A percentile compares a stretch with the other conserved stretches of the same genome.
These are phyloP conservation scores for Terana coerulea DNA, from an alignment of 768 basidiomycete genomes.

Conservation along the genomic window DNA sequence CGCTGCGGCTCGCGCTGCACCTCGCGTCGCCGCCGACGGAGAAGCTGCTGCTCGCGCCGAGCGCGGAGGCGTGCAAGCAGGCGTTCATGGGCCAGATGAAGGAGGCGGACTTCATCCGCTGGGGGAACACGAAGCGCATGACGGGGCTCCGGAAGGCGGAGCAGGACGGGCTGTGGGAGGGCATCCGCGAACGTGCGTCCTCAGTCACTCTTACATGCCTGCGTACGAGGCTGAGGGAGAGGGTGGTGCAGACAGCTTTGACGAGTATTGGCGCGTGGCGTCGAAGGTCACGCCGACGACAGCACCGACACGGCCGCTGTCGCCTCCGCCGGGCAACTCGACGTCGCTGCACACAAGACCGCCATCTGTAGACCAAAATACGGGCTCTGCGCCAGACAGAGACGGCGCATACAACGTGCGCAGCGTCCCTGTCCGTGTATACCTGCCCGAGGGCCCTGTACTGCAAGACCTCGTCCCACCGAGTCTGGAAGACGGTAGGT, in stretches of 20 bases:
- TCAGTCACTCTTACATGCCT: background rate
- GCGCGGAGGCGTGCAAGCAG: slow-evolving; percentile 84
- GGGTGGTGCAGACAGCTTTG: slow-evolving; percentile 79
- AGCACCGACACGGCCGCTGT: slow-evolving; percentile 53
- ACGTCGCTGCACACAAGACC: slow-evolving; percentile 63
- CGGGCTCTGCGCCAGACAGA: slow-evolving; percentile 45
- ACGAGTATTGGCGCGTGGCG: slow-evolving; percentile 91
- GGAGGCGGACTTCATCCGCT: slow-evolving; percentile 95
- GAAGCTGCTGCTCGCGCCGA: slow-evolving; percentile 77
- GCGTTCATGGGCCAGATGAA: slow-evolving; percentile 95
- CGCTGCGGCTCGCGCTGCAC: slow-evolving; percentile 80
- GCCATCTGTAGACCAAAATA: slow-evolving; percentile 57
- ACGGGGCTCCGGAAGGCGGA: slow-evolving; percentile 87
- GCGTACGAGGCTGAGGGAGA: background rate
- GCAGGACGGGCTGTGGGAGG: slow-evolving; percentile 97
- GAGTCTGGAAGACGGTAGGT: slow-evolving; percentile 69
- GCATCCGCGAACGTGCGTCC: slow-evolving; percentile 85
- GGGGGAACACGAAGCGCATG: slow-evolving; percentile 94
- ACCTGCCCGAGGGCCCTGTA: slow-evolving; percentile 87
- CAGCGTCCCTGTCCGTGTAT: slow-evolving; percentile 85
- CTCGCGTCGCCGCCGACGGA: slow-evolving; percentile 85
- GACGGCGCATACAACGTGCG: slow-evolving; percentile 87
- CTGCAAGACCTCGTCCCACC: slow-evolving; percentile 89
- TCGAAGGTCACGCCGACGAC: slow-evolving; percentile 89
- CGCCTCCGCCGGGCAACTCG: slow-evolving; percentile 47